A percentile compares a stretch with the other conserved stretches of the same genome.
These are phyloP conservation scores for Setomelanomma holmii DNA, from an alignment of 2,329 filamentous ascomycete genomes.

Conservation along the genomic window DNA sequence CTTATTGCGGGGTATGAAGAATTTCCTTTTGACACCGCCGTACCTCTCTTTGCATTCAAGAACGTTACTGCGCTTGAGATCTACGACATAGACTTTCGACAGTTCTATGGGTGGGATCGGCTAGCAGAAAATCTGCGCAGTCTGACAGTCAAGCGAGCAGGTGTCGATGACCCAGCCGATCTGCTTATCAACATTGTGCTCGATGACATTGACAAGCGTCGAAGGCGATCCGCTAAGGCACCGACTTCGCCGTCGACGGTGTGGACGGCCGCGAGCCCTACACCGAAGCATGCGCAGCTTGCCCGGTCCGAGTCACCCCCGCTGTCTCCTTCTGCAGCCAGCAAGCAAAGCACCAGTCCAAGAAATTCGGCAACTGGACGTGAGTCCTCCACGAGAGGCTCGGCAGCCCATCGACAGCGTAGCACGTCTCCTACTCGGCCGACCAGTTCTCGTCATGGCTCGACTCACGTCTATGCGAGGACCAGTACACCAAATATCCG, in stretches of 20 bases:
- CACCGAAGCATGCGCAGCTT: slow-evolving; percentile 69
- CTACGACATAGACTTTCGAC: slow-evolving; percentile 92
- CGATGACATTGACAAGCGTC: slow-evolving; percentile 93
- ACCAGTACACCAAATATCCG: slow-evolving; percentile 71
- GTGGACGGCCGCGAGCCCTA: slow-evolving; percentile 69
- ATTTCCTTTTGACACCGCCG: slow-evolving; percentile 96
- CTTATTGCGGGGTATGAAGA: slow-evolving; percentile 94
- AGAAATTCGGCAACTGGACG: slow-evolving; percentile 59
- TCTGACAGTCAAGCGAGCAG: slow-evolving; percentile 84
- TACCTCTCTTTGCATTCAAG: slow-evolving; percentile 96
- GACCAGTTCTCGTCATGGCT: slow-evolving; percentile 74
- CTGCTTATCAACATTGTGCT: slow-evolving; percentile 91
- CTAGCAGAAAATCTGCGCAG: slow-evolving; percentile 90
- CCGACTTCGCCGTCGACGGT: slow-evolving; percentile 79
- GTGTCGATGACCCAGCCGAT: slow-evolving; percentile 88
- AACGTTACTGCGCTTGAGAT: slow-evolving; percentile 94
- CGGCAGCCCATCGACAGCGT: slow-evolving; percentile 59
- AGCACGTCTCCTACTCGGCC: slow-evolving; percentile 86
- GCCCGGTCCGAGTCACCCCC: slow-evolving; percentile 71
- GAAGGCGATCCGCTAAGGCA: slow-evolving; percentile 84
- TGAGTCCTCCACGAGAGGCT: slow-evolving; percentile 60
- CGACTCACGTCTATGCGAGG: slow-evolving; percentile 68
- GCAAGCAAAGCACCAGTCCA: slow-evolving; percentile 59
- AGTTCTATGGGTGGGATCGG: slow-evolving; percentile 97
- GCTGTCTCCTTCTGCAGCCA: slow-evolving; percentile 41